Conservation (phyloP, 441 rosid genomes). For the Gossypium gossypioides region DNA sequence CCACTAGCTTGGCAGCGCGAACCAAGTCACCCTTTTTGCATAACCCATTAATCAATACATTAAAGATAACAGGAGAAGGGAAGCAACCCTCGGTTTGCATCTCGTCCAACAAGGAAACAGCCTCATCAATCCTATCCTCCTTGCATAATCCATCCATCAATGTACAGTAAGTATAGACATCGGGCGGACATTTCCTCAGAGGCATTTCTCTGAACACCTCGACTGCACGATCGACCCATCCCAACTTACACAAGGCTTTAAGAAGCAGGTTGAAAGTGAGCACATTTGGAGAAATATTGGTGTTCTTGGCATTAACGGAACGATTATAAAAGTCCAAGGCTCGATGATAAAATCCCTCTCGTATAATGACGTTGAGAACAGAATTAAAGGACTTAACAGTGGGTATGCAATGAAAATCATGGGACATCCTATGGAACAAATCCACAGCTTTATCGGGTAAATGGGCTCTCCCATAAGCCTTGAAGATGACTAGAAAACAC, state of each 20-base stretch:
- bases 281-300: slow-evolving; percentile 48
- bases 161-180: slow-evolving; percentile 73
- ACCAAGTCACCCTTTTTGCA: slow-evolving; percentile 73
- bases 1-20: slow-evolving; percentile 71
- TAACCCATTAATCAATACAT: slow-evolving; percentile 72
- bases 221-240: slow-evolving; percentile 57
- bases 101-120: slow-evolving; percentile 75
- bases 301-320: slow-evolving; percentile 34
- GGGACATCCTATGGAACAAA: slow-evolving; percentile 54
- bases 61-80: slow-evolving; percentile 54
- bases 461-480: slow-evolving; percentile 67
- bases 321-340: slow-evolving; percentile 60
- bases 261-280: slow-evolving; percentile 68
- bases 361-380: slow-evolving; percentile 56
- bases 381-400: slow-evolving; percentile 52
- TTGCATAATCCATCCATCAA: slow-evolving; percentile 92
- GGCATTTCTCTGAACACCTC: slow-evolving; percentile 71
- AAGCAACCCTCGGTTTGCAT: slow-evolving; percentile 88
- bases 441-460: slow-evolving; percentile 54
- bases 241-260: slow-evolving; percentile 62
- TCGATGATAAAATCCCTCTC: slow-evolving; percentile 43
- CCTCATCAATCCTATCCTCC: slow-evolving; percentile 68
- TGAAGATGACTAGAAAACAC: slow-evolving; percentile 50
- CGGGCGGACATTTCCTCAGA: slow-evolving; percentile 42
- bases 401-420: slow-evolving; percentile 45